Conservation (phyloP, 1,284 basidiomycete species). For the Cutaneotrichosporon sp. region DNA sequence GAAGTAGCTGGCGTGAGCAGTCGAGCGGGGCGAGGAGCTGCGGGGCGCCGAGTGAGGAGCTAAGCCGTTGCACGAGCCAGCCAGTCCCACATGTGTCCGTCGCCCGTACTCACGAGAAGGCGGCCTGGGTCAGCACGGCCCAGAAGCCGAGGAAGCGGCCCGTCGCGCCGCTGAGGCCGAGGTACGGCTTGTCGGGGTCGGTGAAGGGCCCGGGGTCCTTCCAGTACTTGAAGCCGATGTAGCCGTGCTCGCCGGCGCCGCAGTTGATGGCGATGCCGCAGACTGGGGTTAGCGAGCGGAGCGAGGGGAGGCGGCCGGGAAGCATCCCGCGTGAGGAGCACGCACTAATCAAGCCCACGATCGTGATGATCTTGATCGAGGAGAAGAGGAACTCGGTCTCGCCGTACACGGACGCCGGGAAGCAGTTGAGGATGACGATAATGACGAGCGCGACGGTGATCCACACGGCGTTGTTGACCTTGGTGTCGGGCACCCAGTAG, state of each 20-base stretch:
- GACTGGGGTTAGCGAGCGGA: conserved; percentile 33
- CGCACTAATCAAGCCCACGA: conserved; percentile 56
- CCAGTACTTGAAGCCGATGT: conserved; percentile 56
- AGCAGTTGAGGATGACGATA: conserved; percentile 57
- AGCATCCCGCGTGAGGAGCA: too few relatives aligned
- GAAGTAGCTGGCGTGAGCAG: conserved; percentile 5
- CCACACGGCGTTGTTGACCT: conserved; percentile 67
- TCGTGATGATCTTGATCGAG: conserved; percentile 76
- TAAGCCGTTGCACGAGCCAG: too few relatives aligned
- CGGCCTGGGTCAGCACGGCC: conserved; percentile 17
- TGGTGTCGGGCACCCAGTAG: conserved; percentile 60
- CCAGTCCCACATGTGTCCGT: too few relatives aligned
- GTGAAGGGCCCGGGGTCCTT: conserved; percentile 47
- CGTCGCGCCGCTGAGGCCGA: conserved; percentile 48
- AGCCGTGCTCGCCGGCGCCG: conserved; percentile 51
- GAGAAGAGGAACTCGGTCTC: conserved; percentile 43
- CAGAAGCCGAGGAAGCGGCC: conserved; percentile 34
- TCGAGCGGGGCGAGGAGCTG: not conserved
- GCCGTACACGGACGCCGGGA: conserved; percentile 18
- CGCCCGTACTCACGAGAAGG: conserved; percentile 25
- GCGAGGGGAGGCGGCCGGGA: too few relatives aligned
- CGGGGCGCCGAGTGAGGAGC: too few relatives aligned
- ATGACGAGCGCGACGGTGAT: conserved; percentile 71
- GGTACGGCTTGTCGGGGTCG: too few relatives aligned
- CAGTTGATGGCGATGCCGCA: conserved; percentile 65